Conservation (phyloP, 2,329 filamentous ascomycete genomes). For the Fusarium nygamai region DNA sequence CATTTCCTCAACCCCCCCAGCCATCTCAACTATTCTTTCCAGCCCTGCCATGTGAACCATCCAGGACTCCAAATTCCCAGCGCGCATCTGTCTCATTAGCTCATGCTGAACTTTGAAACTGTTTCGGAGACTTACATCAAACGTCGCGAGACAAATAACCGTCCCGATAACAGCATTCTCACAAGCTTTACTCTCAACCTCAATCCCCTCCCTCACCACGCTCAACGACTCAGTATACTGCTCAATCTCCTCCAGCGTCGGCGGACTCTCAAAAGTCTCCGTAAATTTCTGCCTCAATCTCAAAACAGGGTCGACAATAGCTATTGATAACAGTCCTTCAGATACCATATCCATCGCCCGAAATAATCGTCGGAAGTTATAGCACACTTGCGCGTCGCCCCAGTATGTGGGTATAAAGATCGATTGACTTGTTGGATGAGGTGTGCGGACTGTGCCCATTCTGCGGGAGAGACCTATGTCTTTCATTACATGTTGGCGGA, state of each 20-base stretch:
- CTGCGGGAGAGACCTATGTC: slow-evolving; percentile 27
- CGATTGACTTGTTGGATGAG: not conserved
- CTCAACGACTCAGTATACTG: slow-evolving; percentile 32
- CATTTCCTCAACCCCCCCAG: slow-evolving; percentile 18
- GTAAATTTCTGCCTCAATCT: not conserved
- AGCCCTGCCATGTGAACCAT: slow-evolving; percentile 32
- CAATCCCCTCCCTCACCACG: slow-evolving; percentile 17
- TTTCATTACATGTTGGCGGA: slow-evolving; percentile 40
- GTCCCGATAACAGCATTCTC: slow-evolving; percentile 28
- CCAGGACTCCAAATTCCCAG: slow-evolving; percentile 23
- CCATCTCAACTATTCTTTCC: slow-evolving; percentile 9
- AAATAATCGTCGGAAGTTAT: slow-evolving; percentile 30
- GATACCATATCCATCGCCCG: slow-evolving; percentile 36
- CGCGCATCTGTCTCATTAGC: slow-evolving; percentile 20
- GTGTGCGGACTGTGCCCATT: not conserved
- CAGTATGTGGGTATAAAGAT: slow-evolving; percentile 19
- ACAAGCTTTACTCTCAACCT: not conserved
- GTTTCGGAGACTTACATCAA: slow-evolving; percentile 23
- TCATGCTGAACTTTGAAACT: no score
- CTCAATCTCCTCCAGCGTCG: slow-evolving; percentile 10
- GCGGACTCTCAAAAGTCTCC: not conserved
- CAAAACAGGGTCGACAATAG: slow-evolving; percentile 14
- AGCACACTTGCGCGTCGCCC: slow-evolving; percentile 33
- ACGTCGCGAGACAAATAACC: slow-evolving; percentile 28
- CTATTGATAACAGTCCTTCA: slow-evolving; percentile 23